Conservation (phyloP, 108 stramenopile genomes). For the Skeletonema tropicum region DNA sequence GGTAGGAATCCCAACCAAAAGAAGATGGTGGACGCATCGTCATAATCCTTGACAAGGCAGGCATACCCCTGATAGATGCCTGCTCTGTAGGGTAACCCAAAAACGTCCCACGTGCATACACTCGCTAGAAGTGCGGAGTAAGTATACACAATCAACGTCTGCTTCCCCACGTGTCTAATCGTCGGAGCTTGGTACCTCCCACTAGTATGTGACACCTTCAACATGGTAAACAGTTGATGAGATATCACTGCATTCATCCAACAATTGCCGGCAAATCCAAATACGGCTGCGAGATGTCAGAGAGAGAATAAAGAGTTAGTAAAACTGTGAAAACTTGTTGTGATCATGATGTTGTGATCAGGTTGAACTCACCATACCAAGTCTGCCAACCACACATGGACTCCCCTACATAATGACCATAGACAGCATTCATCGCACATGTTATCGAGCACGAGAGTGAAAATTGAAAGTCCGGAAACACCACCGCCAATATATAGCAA, state of each 20-base stretch:
- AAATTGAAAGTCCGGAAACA: constrained; percentile 4
- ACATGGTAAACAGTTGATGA: constrained; percentile 15
- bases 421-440: neutral
- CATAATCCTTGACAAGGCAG: constrained; percentile 6
- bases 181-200: constrained; percentile 21
- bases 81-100: neutral
- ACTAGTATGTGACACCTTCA: constrained; percentile 11
- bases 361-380: constrained; percentile 5
- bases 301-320: too few species aligned
- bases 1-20: constrained; percentile 9
- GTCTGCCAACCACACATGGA: constrained; percentile 33
- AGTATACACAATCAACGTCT: constrained; percentile 16
- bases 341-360: too few species aligned
- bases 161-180: neutral
- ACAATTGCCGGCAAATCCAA: constrained; percentile 18
- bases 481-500: constrained; percentile 3
- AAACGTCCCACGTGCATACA: constrained; percentile 9
- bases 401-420: neutral
- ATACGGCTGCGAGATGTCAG: neutral
- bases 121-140: constrained; percentile 10
- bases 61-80: constrained; percentile 8
- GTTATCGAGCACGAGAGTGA: neutral
- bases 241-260: constrained; percentile 45
- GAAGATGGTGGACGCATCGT: constrained; percentile 9
- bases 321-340: too few species aligned